phyloP scores from a whole-genome alignment of 2,329 filamentous ascomycete species.

The Dichotomopilus funicola region DNA sequence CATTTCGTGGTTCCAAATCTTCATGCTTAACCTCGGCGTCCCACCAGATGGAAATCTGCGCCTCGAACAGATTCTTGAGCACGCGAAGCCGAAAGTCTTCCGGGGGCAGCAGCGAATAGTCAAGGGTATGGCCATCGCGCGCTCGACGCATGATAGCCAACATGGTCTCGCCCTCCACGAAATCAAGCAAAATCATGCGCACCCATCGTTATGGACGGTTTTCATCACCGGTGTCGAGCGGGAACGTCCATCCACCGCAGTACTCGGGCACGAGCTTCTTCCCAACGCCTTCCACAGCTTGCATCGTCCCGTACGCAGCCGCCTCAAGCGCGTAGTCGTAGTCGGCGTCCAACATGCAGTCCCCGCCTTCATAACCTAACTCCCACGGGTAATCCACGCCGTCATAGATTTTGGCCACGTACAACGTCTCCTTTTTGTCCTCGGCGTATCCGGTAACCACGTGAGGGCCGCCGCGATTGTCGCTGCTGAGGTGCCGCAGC shows the following conservation, averaged over 20 bases:
- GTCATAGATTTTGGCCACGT: constrained; percentile 6
- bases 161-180: constrained; percentile 5
- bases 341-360: constrained; percentile 6
- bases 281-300: background rate
- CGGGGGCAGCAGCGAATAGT: background rate
- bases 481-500: background rate
- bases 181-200: constrained; percentile 10
- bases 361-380: background rate
- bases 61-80: constrained; percentile 1
- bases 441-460: constrained; percentile 3
- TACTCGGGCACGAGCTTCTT: background rate
- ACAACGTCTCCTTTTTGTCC: background rate
- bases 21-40: background rate
- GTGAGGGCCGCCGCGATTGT: background rate
- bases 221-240: background rate
- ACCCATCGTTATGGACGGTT: constrained; percentile 2
- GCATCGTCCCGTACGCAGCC: background rate
- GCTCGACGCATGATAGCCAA: background rate
- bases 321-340: background rate
- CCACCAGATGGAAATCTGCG: constrained; percentile 1
- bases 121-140: background rate
- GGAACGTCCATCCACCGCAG: constrained; percentile 2
- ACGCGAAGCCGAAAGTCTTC: background rate
- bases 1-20: background rate
- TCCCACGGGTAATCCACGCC: background rate